Evolutionary conservation across 768 basidiomycete genomes (phyloP), one percentile per base, ranked within the genome.

Genomic region (Russula sp.): DNA sequence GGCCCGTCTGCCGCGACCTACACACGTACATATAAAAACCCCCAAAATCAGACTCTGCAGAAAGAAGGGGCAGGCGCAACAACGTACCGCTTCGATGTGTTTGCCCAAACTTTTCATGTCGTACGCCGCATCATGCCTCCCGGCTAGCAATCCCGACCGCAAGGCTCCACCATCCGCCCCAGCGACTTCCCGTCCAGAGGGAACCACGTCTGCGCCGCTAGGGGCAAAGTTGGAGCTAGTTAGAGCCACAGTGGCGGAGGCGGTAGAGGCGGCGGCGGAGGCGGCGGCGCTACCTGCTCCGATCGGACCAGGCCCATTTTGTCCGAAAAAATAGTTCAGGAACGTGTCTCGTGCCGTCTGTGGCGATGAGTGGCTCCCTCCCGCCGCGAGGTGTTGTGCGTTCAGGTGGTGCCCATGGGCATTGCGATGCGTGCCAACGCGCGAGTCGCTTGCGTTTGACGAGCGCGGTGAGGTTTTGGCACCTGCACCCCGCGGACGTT

Each of bases 21-120:
- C 39, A 57, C 27, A 55, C 32, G 34, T 49, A 40, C 20, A 57
- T 18, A 55, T 20, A 7, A 11, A 40, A 31, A 35, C 35, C 35
- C 35, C 7, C 35, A 6, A 42, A n/a, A 16, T 45, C n/a, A 45
- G 44, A 45, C 44, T 22, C 1, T 45, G 32, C 42, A 6, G 7
- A 40, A 40, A 40, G 39, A 11, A 14, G 13, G 39, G 13, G 39
- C 9, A 11, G 39, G 42, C 35, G 10, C 35, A 7, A 11, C 2
- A 16, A 16, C 91, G 81, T 71, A 98, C 95, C 66, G 95, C 91
- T 75, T 99, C 97, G 63, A 99, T 91, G 71, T 99, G 97, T 76
- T 89, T 94, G 48, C 95, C 94, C 57, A 98, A 79, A 71, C 94
- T 97, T 81, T 94, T 98, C 97, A 99, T 99, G 73, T 98, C 97